Evolutionary conservation across 75 land plant genomes (phyloP).

Genomic region (Pinus tabuliformis): DNA sequence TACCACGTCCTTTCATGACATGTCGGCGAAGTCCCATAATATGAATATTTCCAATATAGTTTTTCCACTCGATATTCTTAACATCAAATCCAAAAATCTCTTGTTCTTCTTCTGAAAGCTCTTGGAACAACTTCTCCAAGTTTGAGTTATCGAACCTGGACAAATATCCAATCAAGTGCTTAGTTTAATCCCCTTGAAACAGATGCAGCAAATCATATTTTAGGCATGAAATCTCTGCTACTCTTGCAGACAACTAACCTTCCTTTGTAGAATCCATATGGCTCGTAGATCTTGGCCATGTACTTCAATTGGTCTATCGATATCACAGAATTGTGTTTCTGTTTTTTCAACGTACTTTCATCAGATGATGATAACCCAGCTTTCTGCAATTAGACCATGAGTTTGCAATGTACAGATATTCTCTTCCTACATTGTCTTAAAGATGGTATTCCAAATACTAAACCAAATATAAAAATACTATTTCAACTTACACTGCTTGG

Average conservation of each 20-base stretch:
- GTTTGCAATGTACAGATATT: too few relatives aligned
- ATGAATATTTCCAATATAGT: conserved; percentile 74
- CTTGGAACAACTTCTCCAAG: conserved; percentile 43
- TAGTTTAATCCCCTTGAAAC: conserved; percentile 20
- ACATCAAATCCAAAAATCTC: conserved; percentile 65
- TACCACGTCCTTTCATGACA: conserved; percentile 78
- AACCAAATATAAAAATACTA: too few relatives aligned
- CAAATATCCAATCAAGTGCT: too few relatives aligned
- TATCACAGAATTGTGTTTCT: too few relatives aligned
- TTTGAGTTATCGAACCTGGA: conserved; percentile 78
- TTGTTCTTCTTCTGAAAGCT: conserved; percentile 68
- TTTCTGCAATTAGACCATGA: too few relatives aligned
- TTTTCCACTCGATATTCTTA: conserved; percentile 70
- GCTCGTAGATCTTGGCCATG: conserved; percentile 66
- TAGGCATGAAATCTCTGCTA: conserved; percentile 61
- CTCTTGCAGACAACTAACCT: conserved; percentile 32
- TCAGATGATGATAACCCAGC: too few relatives aligned
- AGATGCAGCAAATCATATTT: conserved; percentile 36
- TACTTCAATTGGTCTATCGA: conserved; percentile 2
- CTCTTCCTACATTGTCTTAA: too few relatives aligned
- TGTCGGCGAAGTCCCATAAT: conserved; percentile 81
- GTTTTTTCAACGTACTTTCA: too few relatives aligned
- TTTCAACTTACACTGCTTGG: too few relatives aligned
- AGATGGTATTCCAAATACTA: too few relatives aligned
- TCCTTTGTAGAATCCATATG: conserved; percentile 80